phyloP scores from a whole-genome alignment of 192 early-diverging fungal species.

The Backusella morwellensis region DNA sequence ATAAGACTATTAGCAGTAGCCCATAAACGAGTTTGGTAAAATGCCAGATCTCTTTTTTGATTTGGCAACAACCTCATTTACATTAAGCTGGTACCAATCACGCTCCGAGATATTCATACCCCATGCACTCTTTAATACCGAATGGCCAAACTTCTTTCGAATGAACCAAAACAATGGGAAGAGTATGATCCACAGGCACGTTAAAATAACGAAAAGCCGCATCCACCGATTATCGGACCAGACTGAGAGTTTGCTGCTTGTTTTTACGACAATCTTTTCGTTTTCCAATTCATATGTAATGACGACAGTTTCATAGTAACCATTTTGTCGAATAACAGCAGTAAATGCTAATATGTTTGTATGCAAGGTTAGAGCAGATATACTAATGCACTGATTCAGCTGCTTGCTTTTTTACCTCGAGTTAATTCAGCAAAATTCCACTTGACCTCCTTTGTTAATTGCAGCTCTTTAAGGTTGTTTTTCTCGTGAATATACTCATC shows the following conservation, averaged over 20 bases:
- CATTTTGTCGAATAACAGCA: conserved; percentile 33
- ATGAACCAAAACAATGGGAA: conserved; percentile 25
- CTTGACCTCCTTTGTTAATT: conserved; percentile 38
- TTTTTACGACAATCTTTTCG: conserved; percentile 32
- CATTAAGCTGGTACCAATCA: conserved; percentile 25
- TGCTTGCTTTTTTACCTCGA: conserved; percentile 14
- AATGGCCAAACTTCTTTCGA: conserved; percentile 27
- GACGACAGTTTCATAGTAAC: conserved; percentile 33
- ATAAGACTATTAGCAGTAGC: not conserved
- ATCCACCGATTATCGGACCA: conserved; percentile 20
- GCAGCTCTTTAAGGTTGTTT: conserved; percentile 39
- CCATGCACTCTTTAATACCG: conserved; percentile 32
- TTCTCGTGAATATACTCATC: conserved; percentile 34
- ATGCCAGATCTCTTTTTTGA: not conserved
- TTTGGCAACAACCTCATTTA: not conserved
- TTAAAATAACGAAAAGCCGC: conserved; percentile 33
- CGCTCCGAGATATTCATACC: conserved; percentile 28
- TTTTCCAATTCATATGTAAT: conserved; percentile 36
- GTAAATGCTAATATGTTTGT: conserved; percentile 12
- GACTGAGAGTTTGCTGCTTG: conserved; percentile 26
- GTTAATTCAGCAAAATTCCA: conserved; percentile 44
- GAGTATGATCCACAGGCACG: conserved; percentile 48
- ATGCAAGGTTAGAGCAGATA: not conserved
- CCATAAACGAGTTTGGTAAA: not conserved
- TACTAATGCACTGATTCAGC: not conserved